Evolutionary conservation across 2,329 filamentous ascomycete species (phyloP), one percentile per base, ranked within the genome.

Genomic region (Alternaria sp.): DNA sequence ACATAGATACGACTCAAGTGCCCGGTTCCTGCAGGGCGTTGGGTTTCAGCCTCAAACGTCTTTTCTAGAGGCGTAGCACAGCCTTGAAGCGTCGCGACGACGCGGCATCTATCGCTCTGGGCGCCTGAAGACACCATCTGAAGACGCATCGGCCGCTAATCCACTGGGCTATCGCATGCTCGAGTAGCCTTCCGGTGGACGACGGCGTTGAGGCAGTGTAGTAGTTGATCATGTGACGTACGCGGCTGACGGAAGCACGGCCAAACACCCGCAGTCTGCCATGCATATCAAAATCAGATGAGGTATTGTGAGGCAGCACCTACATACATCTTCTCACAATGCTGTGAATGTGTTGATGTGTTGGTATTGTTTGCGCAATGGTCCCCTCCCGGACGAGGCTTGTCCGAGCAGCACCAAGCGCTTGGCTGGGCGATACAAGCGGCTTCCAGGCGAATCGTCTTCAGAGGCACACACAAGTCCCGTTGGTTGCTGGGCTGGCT

Each of bases 21-120:
- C 34, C 34, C 33, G 46, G 23, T 26, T 28, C 31, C 46, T 50
- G 46, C 46, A 40, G 24, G 48, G 26, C 23, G 26, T 41, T n/a
- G n/a, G 33, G 56, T 58, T 58, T 58, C 56, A 58, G 51, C 44
- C 51, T 54, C 56, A 58, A 50, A 58, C 56, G 51, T 49, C 36
- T 58, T 44, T 36, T 36, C 13, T 13, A 48, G 10, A 36, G 44
- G 29, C 44, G 40, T 40, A 53, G 23, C 34, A 14, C 36, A 26
- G 13, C 2, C n/a, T 21, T 39, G 28, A 50, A 21, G 23, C 53
- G 14, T 31, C 21, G 24, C 41, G 33, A 40, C 21, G 21, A 24
- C 21, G 37, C 37, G 40, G 31, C 21, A 26, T 37, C 9, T 31
- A 33, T 44, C 29, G 31, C 23, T 53, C 51, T 40, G 29, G 37